Evolutionary conservation across 2,329 filamentous ascomycete species (phyloP).

Genomic region (Orbilia javanica): DNA sequence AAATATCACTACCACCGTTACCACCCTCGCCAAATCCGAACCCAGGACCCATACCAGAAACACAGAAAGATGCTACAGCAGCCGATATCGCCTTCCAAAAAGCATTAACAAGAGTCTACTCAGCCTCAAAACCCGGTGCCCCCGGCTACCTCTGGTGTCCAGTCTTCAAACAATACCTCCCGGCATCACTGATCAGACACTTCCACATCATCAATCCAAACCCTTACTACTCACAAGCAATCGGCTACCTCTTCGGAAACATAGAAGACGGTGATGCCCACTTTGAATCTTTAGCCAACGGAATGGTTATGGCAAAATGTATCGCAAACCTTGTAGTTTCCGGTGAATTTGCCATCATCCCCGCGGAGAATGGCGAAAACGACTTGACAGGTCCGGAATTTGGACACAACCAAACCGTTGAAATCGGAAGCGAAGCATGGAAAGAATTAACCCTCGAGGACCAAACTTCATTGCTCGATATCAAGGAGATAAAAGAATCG

Average conservation of each 20-base stretch:
- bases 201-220: conserved; percentile 37
- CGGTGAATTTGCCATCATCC: conserved; percentile 43
- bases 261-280: conserved; percentile 9
- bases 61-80: not conserved
- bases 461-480: conserved; percentile 3
- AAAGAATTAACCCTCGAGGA: not conserved
- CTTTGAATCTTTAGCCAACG: conserved; percentile 32
- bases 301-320: conserved; percentile 44
- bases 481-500: conserved; percentile 2
- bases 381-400: not conserved
- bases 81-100: not conserved
- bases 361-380: not conserved
- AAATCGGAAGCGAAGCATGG: not conserved
- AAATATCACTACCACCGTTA: not conserved
- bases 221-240: conserved; percentile 12
- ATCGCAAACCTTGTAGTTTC: conserved; percentile 14
- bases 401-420: not conserved
- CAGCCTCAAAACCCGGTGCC: not conserved
- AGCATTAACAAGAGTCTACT: conserved; percentile 23
- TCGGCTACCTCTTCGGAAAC: conserved; percentile 39
- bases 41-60: not conserved
- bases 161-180: conserved; percentile 51
- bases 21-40: not conserved
- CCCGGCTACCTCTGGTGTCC: conserved; percentile 41
- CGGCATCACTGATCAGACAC: conserved; percentile 10